Conservation (phyloP, 2,329 filamentous ascomycete species). For the Venturia asperata region DNA sequence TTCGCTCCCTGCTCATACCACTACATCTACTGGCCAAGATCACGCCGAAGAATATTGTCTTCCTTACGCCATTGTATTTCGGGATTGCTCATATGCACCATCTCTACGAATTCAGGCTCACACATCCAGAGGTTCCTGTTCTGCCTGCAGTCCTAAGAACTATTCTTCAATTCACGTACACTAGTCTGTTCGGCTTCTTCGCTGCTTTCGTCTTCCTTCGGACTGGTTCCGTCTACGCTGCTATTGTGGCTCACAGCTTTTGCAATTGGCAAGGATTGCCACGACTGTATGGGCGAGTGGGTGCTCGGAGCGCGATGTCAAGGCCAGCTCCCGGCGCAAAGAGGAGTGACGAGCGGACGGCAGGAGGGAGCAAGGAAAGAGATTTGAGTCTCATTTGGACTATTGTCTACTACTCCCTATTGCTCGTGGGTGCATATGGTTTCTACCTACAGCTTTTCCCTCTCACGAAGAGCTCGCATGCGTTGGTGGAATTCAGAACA, state of each 20-base stretch:
- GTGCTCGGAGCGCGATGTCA: slow-evolving; percentile 41
- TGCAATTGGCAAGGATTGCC: slow-evolving; percentile 92
- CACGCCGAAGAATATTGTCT: slow-evolving; percentile 50
- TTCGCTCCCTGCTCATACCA: slow-evolving; percentile 78
- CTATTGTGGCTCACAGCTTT: slow-evolving; percentile 72
- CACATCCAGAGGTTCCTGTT: slow-evolving; percentile 63
- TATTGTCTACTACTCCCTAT: slow-evolving; percentile 67
- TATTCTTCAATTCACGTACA: slow-evolving; percentile 80
- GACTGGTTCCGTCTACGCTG: slow-evolving; percentile 71
- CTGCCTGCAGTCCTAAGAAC: slow-evolving; percentile 61
- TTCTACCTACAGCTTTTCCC: slow-evolving; percentile 68
- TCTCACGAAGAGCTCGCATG: slow-evolving; percentile 58
- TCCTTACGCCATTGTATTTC: slow-evolving; percentile 81
- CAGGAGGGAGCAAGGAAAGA: slow-evolving; percentile 31
- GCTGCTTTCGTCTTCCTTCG: slow-evolving; percentile 83
- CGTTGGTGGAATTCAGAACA: slow-evolving; percentile 31
- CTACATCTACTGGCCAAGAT: slow-evolving; percentile 62
- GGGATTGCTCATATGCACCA: slow-evolving; percentile 92
- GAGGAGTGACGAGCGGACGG: slow-evolving; percentile 26
- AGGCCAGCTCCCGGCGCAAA: slow-evolving; percentile 28
- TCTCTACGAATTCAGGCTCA: slow-evolving; percentile 86
- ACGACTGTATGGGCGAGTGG: slow-evolving; percentile 72
- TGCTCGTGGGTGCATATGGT: slow-evolving; percentile 61
- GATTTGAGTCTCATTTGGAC: slow-evolving; percentile 55
- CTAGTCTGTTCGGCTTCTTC: slow-evolving; percentile 87